Percentiles rank a stretch among this genome's conserved stretches.
phyloP scores from a whole-genome alignment of 441 rosid genomes.

The Arabidopsis lyrata region DNA sequence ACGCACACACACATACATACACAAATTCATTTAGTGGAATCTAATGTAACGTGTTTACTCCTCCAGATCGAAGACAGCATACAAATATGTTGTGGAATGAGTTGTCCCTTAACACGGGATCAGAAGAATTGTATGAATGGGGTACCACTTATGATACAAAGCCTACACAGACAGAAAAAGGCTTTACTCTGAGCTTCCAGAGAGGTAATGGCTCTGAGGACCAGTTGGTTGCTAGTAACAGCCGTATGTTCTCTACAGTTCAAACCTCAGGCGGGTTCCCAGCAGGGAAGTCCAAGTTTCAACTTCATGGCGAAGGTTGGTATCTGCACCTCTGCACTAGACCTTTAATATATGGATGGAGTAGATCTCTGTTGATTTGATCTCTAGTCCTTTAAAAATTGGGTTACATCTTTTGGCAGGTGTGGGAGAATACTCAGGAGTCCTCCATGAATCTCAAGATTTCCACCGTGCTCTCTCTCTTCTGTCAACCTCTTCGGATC shows the following conservation, averaged over 20 bases:
- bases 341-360: not conserved
- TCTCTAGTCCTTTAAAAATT: not conserved
- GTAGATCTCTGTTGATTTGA: slow-evolving; percentile 2
- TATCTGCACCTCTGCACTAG: slow-evolving; percentile 19
- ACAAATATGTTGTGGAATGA: slow-evolving; percentile 58
- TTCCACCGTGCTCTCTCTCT: slow-evolving; percentile 98
- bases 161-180: slow-evolving; percentile 55
- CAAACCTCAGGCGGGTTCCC: slow-evolving; percentile 52
- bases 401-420: slow-evolving; percentile 50
- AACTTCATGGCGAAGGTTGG: slow-evolving; percentile 52
- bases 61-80: slow-evolving; percentile 63
- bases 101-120: slow-evolving; percentile 51
- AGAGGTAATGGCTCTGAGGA: slow-evolving; percentile 54
- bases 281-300: slow-evolving; percentile 38
- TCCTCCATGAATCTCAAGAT: slow-evolving; percentile 63
- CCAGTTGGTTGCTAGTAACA: slow-evolving; percentile 46
- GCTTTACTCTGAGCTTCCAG: slow-evolving; percentile 50
- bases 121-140: slow-evolving; percentile 51
- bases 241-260: slow-evolving; percentile 46
- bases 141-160: slow-evolving; percentile 53
- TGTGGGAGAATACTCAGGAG: slow-evolving; percentile 58
- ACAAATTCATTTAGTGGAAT: slow-evolving; percentile 8
- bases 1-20: not conserved
- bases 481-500: slow-evolving; percentile 84
- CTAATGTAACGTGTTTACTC: slow-evolving; percentile 12